Base-by-base conservation (phyloP, 257 asterid species). In the Craterostigma plantagineum region DNA sequence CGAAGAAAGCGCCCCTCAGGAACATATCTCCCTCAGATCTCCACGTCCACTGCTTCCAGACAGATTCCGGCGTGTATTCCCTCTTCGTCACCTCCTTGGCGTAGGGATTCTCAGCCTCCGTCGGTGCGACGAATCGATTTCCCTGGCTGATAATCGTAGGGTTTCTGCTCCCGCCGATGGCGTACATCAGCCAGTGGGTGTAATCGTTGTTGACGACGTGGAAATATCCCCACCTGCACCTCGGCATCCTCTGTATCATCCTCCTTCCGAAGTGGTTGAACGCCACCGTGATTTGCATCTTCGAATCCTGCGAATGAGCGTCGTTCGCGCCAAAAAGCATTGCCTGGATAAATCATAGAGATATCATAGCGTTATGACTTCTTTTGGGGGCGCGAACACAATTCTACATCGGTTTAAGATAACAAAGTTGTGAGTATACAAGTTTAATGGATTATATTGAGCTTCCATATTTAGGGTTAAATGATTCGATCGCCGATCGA, bases 91-190 rank as follows among this genome's bases (percentile, higher is more conserved):
- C 75, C 93, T 71, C 76, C 63, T 73, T 81, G 48, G 76, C 70
- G 7, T 8, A 55, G 13, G 58, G 50, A 23, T 15, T 47, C 6
- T 41, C 45, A 2, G 45, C 2, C 30, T 47, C 43, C 0, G 71
- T 75, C 12, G 92, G 86, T 7, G 94, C 96, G 33, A 69, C 67
- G 68, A 55, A 86, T 5, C 94, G 59, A 42, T 86, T 86, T 4
- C 96, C 96, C 50, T 86, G 96, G 60, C 96, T 86, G 33, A 86
- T 63, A n/a, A 86, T 75, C 15, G 72, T 75, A 0, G 96, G 92
- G 51, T 77, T 60, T 18, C 43, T 49, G 50, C 94, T 86, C 9
- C 96, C 96, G 4, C 94, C 96, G 14, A 86, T 71, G 53, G 97
- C 97, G 18, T 81, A 86, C 97, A 77, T 86, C 5, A 67, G 57